Conservation (phyloP, 169 alveolate species). For the Plasmodium billcollinsi region DNA sequence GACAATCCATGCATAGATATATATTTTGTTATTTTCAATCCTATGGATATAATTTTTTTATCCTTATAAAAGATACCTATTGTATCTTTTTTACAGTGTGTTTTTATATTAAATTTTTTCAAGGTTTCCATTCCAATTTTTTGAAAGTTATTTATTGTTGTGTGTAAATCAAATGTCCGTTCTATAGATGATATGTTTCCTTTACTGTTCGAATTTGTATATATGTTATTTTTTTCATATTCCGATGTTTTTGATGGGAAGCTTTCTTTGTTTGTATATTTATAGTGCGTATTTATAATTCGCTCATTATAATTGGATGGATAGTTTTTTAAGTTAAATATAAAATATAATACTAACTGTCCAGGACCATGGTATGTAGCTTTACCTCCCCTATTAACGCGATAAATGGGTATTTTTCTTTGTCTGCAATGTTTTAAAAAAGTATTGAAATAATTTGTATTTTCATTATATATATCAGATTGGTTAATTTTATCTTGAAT, state of each 20-base stretch:
- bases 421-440: constrained; percentile 15
- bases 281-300: constrained; percentile 28
- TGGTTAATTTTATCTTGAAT: constrained; percentile 9
- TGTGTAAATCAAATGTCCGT: constrained; percentile 57
- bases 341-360: constrained; percentile 81
- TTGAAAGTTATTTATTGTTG: constrained; percentile 67
- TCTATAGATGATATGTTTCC: constrained; percentile 8
- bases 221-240: neutral
- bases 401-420: constrained; percentile 66
- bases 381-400: constrained; percentile 84
- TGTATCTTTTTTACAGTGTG: constrained; percentile 55
- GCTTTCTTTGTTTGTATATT: constrained; percentile 19
- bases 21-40: constrained; percentile 79
- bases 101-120: constrained; percentile 35
- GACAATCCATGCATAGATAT: constrained; percentile 83
- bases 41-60: constrained; percentile 78
- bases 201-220: neutral
- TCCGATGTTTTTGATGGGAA: constrained; percentile 3
- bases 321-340: constrained; percentile 79
- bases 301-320: constrained; percentile 40
- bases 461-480: constrained; percentile 42
- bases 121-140: constrained; percentile 59
- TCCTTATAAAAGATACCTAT: constrained; percentile 79
- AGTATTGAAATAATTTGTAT: constrained; percentile 23
- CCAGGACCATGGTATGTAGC: constrained; percentile 86